A percentile compares a stretch with the other conserved stretches of the same genome.
These are phyloP conservation scores for Schizophyllum amplum DNA, from an alignment of 1,284 basidiomycete species.

Conservation along the genomic window DNA sequence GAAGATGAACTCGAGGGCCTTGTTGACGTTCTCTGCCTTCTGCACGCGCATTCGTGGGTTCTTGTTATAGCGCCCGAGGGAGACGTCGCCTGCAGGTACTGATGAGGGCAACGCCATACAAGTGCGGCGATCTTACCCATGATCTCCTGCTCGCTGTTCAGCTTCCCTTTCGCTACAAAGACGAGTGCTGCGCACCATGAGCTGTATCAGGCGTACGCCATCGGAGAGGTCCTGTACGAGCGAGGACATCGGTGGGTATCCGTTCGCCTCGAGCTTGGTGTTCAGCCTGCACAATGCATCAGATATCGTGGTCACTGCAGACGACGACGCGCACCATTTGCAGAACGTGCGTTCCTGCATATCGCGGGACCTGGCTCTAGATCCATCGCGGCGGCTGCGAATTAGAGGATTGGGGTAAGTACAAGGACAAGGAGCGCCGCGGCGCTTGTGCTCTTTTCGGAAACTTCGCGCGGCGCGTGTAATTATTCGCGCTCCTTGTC, in stretches of 20 bases:
- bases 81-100: conserved; percentile 63
- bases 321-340: conserved; percentile 56
- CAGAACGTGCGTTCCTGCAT: conserved; percentile 80
- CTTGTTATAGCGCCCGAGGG: conserved; percentile 87
- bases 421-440: conserved; percentile 34
- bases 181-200: conserved; percentile 55
- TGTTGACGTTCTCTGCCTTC: conserved; percentile 97
- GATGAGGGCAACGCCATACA: conserved; percentile 1
- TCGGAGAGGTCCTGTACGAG: conserved; percentile 89
- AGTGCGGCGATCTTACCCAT: conserved; percentile 55
- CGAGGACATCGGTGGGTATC: conserved; percentile 86
- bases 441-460: conserved; percentile 6
- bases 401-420: conserved; percentile 11
- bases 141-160: conserved; percentile 62
- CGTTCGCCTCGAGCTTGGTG: conserved; percentile 83
- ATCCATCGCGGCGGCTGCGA: conserved; percentile 33
- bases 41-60: conserved; percentile 89
- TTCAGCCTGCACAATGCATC: conserved; percentile 63
- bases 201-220: conserved; percentile 89
- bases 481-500: neutral
- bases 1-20: conserved; percentile 92
- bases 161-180: conserved; percentile 3
- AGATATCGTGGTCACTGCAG: conserved; percentile 2
- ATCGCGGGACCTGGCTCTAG: conserved; percentile 57
- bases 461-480: neutral